These are phyloP conservation scores for Verticillium alfalfae DNA, from an alignment of 2,329 filamentous ascomycete genomes.

Conservation along the genomic window DNA sequence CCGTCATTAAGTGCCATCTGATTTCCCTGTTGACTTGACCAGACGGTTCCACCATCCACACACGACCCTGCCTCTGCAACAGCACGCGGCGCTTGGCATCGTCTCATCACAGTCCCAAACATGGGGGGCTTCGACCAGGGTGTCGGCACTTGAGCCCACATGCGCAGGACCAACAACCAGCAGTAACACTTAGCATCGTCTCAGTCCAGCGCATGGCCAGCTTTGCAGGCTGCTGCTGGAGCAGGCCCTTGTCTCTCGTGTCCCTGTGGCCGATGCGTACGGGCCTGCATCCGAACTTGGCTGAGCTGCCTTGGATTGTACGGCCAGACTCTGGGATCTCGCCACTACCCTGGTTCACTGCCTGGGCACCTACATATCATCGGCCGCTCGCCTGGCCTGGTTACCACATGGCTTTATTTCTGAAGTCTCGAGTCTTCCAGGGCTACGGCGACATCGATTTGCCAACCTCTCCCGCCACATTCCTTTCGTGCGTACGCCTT, in stretches of 20 bases:
- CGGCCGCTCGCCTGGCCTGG: neutral
- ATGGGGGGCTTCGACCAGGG: neutral
- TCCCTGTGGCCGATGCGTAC: neutral
- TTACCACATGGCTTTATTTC: neutral
- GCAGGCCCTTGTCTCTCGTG: neutral
- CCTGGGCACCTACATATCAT: neutral
- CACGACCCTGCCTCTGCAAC: neutral
- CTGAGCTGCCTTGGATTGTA: neutral
- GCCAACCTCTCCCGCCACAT: neutral
- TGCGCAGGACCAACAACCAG: neutral
- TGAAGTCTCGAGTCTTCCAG: neutral
- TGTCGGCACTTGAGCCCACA: neutral
- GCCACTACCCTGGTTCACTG: neutral
- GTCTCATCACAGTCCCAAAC: slow-evolving; percentile 9
- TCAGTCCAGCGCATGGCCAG: neutral
- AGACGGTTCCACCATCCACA: neutral
- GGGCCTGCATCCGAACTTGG: neutral
- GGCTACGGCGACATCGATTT: neutral
- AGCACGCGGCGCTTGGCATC: slow-evolving; percentile 9
- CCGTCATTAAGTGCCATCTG: neutral
- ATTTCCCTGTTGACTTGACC: neutral
- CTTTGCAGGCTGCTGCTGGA: neutral
- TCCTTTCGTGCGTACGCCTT: neutral
- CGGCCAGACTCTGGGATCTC: neutral
- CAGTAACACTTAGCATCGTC: neutral